Evolutionary conservation across 2,329 filamentous ascomycete species (phyloP).

Genomic region (Claviceps pazoutovae): DNA sequence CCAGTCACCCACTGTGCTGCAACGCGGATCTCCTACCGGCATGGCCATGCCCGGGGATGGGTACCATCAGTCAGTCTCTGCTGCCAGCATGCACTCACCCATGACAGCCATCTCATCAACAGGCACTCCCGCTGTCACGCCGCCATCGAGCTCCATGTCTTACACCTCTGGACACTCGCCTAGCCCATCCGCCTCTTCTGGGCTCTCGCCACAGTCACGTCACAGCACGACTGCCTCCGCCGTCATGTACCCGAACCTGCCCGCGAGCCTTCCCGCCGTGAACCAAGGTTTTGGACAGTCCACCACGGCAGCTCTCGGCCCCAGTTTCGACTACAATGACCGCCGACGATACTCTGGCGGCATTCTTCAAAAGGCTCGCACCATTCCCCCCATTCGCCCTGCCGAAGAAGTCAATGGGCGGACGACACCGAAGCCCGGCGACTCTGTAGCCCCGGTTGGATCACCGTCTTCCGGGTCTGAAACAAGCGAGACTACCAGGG

Average conservation of each 20-base stretch:
- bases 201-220: conserved; percentile 52
- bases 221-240: conserved; percentile 45
- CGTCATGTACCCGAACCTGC: conserved; percentile 60
- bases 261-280: conserved; percentile 41
- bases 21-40: conserved; percentile 20
- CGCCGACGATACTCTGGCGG: conserved; percentile 53
- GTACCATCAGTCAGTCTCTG: conserved; percentile 30
- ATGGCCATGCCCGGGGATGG: conserved; percentile 21
- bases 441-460: conserved; percentile 30
- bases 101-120: conserved; percentile 43
- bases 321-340: conserved; percentile 48
- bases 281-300: conserved; percentile 56
- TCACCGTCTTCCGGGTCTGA: conserved; percentile 45
- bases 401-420: conserved; percentile 24
- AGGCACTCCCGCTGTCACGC: conserved; percentile 64
- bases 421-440: conserved; percentile 29
- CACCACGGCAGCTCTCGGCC: conserved; percentile 57
- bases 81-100: conserved; percentile 47
- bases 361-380: conserved; percentile 47
- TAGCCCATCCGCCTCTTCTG: conserved; percentile 49
- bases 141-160: conserved; percentile 60
- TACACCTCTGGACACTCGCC: conserved; percentile 70
- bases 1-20: conserved; percentile 34
- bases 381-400: conserved; percentile 25
- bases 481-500: conserved; percentile 33